These are phyloP conservation scores for Ustilago shanxiensis DNA, from an alignment of 1,284 basidiomycete genomes.

Conservation along the genomic window DNA sequence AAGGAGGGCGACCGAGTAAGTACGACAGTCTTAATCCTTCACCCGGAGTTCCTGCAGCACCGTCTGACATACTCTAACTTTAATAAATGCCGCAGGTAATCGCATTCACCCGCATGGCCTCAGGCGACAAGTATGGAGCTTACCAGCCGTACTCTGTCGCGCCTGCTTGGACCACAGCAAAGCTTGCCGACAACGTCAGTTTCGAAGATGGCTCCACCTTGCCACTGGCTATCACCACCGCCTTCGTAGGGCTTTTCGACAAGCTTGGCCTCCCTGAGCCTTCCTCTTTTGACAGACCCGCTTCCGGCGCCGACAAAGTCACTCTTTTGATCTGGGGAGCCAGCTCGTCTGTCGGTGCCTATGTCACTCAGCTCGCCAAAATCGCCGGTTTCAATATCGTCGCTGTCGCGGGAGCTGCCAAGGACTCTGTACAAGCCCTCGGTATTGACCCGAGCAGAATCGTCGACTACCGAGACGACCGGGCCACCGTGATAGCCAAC, in stretches of 20 bases:
- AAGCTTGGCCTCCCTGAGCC: slow-evolving; percentile 54
- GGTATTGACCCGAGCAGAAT: slow-evolving; percentile 19
- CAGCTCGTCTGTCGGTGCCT: slow-evolving; percentile 68
- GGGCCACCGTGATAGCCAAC: slow-evolving; percentile 37
- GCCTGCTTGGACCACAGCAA: slow-evolving; percentile 58
- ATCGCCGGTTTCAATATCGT: slow-evolving; percentile 65
- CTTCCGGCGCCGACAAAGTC: slow-evolving; percentile 23
- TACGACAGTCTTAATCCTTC: not conserved
- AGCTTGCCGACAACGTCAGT: slow-evolving; percentile 44
- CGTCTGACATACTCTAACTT: not conserved
- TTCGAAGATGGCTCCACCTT: slow-evolving; percentile 70
- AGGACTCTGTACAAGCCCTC: slow-evolving; percentile 17
- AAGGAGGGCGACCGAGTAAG: slow-evolving; percentile 61
- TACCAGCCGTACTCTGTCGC: slow-evolving; percentile 62
- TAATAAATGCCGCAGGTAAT: slow-evolving; percentile 10
- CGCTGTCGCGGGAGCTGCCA: slow-evolving; percentile 58
- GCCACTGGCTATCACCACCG: slow-evolving; percentile 69
- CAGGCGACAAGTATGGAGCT: slow-evolving; percentile 61
- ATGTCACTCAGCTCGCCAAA: slow-evolving; percentile 69
- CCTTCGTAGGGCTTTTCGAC: slow-evolving; percentile 68
- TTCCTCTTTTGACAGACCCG: slow-evolving; percentile 14
- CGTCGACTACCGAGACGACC: slow-evolving; percentile 51
- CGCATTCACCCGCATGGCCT: slow-evolving; percentile 64
- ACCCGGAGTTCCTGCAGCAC: not conserved
- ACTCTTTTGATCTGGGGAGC: slow-evolving; percentile 69